A percentile compares a stretch with the other conserved stretches of the same genome.
Evolutionary conservation across 768 basidiomycete genomes (phyloP).

Genomic region (Gautieria morchelliformis): DNA sequence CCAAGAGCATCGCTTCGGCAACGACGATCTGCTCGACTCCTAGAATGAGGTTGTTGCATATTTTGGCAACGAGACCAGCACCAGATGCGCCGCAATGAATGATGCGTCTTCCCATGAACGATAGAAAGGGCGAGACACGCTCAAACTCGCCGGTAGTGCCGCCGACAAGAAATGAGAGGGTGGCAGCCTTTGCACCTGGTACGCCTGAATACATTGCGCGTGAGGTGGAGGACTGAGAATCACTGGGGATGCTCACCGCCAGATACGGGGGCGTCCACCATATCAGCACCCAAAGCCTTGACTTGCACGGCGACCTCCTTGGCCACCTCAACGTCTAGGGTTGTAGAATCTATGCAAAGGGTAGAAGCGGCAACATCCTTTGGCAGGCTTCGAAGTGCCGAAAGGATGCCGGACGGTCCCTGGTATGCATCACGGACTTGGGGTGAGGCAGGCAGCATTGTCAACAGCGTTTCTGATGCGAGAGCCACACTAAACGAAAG

Average conservation of each 20-base stretch:
- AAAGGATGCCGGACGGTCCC: constrained; percentile 50
- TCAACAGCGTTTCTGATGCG: constrained; percentile 60
- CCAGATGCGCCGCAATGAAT: constrained; percentile 81
- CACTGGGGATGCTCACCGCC: constrained; percentile 49
- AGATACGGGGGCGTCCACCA: constrained; percentile 92
- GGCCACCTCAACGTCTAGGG: constrained; percentile 72
- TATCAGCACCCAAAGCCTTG: constrained; percentile 45
- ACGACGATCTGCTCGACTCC: constrained; percentile 78
- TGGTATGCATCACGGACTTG: constrained; percentile 75
- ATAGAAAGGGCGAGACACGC: constrained; percentile 48
- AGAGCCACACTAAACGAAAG: constrained; percentile 43
- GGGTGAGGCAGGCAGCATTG: constrained; percentile 89
- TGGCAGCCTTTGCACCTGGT: constrained; percentile 77
- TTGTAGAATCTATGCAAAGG: constrained; percentile 84
- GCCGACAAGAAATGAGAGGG: constrained; percentile 87
- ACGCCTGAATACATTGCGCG: constrained; percentile 41
- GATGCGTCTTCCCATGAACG: constrained; percentile 70
- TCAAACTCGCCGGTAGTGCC: constrained; percentile 53
- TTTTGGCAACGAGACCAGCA: constrained; percentile 78
- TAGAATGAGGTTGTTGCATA: constrained; percentile 71
- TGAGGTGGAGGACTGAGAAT: constrained; percentile 5
- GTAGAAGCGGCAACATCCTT: constrained; percentile 32
- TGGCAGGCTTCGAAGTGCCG: constrained; percentile 43
- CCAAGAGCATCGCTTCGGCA: constrained; percentile 86
- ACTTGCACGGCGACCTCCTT: constrained; percentile 52